Evolutionary conservation across 495 filamentous ascomycete genomes (phyloP).

Genomic region (Daldinia childiae): DNA sequence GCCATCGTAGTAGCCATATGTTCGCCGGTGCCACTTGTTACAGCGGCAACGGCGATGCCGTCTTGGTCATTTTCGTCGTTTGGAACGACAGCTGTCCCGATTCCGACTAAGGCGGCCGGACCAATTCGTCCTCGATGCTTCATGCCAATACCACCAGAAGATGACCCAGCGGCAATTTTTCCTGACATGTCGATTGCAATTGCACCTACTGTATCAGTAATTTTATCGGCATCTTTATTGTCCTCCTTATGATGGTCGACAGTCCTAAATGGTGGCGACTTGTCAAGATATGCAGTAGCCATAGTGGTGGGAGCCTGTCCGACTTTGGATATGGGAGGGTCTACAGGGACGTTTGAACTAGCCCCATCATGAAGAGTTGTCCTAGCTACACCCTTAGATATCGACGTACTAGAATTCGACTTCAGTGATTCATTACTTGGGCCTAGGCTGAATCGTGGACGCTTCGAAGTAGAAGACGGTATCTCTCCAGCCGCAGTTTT

Average conservation of each 20-base stretch:
- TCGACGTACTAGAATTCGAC: constrained; percentile 9
- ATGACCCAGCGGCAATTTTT: constrained; percentile 94
- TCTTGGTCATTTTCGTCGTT: constrained; percentile 64
- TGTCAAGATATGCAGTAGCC: neutral
- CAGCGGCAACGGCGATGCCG: constrained; percentile 71
- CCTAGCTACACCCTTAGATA: constrained; percentile 2
- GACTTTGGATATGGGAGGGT: neutral
- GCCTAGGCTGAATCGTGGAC: neutral
- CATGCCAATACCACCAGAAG: constrained; percentile 99
- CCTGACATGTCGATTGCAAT: constrained; percentile 88
- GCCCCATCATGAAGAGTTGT: constrained; percentile 31
- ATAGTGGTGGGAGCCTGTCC: neutral
- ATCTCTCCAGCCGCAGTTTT: constrained; percentile 10
- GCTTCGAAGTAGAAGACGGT: constrained; percentile 5
- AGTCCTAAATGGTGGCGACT: neutral
- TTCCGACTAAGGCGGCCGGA: constrained; percentile 89
- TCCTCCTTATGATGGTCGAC: constrained; percentile 21
- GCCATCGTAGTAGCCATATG: constrained; percentile 95
- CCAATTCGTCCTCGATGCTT: constrained; percentile 91
- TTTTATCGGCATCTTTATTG: constrained; percentile 55
- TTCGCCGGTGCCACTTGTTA: constrained; percentile 94
- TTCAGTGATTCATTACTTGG: constrained; percentile 15
- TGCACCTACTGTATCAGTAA: constrained; percentile 94
- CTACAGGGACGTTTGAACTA: neutral
- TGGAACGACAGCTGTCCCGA: constrained; percentile 89